Evolutionary conservation across 176 grass and related monocot species (phyloP).

Genomic region (Carex pumila): DNA sequence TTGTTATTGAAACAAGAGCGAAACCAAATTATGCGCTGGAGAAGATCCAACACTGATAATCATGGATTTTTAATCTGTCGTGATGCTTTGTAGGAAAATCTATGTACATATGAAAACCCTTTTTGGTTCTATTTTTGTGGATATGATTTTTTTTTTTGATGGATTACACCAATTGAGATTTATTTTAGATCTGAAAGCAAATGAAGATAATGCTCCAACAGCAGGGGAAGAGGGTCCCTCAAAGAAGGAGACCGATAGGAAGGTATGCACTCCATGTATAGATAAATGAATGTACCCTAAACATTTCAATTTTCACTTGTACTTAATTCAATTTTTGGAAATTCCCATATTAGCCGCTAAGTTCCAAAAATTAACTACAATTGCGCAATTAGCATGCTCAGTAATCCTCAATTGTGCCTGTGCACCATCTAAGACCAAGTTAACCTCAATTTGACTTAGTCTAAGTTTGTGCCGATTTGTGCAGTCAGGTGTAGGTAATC

Average conservation of each 20-base stretch:
- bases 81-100: not conserved
- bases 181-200: constrained; percentile 22
- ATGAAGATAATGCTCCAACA: constrained; percentile 14
- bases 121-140: not conserved
- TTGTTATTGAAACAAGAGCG: not conserved
- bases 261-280: constrained; percentile 28
- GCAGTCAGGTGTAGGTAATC: not conserved
- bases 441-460: not conserved
- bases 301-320: not conserved
- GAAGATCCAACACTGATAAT: not conserved
- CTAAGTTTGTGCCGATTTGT: not conserved
- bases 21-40: not conserved
- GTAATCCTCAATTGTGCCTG: not conserved
- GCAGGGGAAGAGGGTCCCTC: constrained; percentile 35
- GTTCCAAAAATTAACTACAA: not conserved
- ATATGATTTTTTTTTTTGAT: not conserved
- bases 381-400: not conserved
- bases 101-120: not conserved
- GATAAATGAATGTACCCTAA: not conserved
- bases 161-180: not conserved
- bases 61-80: not conserved
- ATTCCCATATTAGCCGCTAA: not conserved
- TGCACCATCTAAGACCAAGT: not conserved
- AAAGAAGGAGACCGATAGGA: constrained; percentile 70
- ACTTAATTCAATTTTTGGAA: not conserved